phyloP scores from a whole-genome alignment of 192 early-diverging fungal genomes.

The Coemansia sp. region DNA sequence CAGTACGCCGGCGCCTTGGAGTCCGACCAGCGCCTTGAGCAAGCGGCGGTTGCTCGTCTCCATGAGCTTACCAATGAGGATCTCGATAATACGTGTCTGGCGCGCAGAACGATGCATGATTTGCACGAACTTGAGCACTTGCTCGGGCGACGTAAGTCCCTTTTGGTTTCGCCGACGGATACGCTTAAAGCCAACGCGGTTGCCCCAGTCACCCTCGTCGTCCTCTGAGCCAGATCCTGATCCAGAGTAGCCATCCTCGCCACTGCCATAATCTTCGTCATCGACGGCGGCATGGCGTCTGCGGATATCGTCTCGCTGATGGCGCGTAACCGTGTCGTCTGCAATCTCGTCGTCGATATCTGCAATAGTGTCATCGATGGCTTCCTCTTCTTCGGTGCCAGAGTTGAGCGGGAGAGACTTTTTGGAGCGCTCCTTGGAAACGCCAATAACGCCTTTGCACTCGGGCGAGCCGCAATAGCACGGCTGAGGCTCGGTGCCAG shows the following conservation, averaged over 20 bases:
- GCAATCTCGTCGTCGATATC: conserved; percentile 62
- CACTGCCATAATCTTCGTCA: conserved; percentile 55
- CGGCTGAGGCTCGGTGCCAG: conserved; percentile 79
- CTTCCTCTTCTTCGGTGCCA: conserved; percentile 28
- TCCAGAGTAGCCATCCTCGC: conserved; percentile 39
- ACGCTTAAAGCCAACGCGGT: conserved; percentile 31
- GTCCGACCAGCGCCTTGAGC: conserved; percentile 65
- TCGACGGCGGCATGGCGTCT: conserved; percentile 53
- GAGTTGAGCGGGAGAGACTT: conserved; percentile 1
- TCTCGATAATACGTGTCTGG: conserved; percentile 57
- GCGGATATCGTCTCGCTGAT: conserved; percentile 59
- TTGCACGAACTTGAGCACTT: conserved; percentile 76
- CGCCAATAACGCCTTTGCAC: conserved; percentile 93
- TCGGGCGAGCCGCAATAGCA: conserved; percentile 90
- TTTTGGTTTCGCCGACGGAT: conserved; percentile 39
- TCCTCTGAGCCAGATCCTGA: conserved; percentile 22
- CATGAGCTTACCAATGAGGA: conserved; percentile 64
- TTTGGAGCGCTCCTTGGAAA: conserved; percentile 61
- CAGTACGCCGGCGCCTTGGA: conserved; percentile 45
- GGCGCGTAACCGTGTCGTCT: conserved; percentile 58
- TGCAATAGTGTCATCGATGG: conserved; percentile 57
- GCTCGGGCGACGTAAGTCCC: conserved; percentile 67
- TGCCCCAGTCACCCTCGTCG: conserved; percentile 18
- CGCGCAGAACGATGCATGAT: conserved; percentile 66
- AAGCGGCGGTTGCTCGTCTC: conserved; percentile 62